phyloP scores from a whole-genome alignment of 1,284 basidiomycete genomes.

The Ganoderma multipileum region DNA sequence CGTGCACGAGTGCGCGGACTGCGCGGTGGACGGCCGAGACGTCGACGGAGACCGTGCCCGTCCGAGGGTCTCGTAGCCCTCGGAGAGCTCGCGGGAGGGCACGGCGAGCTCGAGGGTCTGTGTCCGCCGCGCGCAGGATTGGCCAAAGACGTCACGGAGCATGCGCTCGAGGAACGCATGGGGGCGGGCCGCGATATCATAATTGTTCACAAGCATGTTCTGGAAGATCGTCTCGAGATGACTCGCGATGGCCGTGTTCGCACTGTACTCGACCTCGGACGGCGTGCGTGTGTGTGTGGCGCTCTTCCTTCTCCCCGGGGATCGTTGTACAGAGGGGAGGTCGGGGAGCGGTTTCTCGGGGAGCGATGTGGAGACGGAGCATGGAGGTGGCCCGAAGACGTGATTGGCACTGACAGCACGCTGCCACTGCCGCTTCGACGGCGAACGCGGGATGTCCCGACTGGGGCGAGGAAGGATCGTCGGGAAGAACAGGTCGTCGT shows the following conservation, averaged over 20 bases:
- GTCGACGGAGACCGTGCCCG: neutral
- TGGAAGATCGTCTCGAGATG: constrained; percentile 60
- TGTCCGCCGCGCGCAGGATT: constrained; percentile 37
- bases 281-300: constrained; percentile 17
- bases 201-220: constrained; percentile 57
- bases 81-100: constrained; percentile 50
- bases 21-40: neutral
- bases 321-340: constrained; percentile 2
- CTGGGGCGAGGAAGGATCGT: constrained; percentile 30
- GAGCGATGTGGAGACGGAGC: constrained; percentile 12
- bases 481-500: constrained; percentile 73
- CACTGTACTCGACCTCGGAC: constrained; percentile 38
- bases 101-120: constrained; percentile 59
- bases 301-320: constrained; percentile 5
- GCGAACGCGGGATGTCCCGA: constrained; percentile 7
- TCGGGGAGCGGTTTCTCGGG: constrained; percentile 13
- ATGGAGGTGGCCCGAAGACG: constrained; percentile 1
- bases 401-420: constrained; percentile 19
- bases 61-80: constrained; percentile 6
- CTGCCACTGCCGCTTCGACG: constrained; percentile 13
- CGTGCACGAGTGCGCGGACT: neutral
- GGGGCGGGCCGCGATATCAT: constrained; percentile 55
- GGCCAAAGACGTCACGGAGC: constrained; percentile 59
- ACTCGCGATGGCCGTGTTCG: constrained; percentile 44
- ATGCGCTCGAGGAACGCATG: constrained; percentile 50